Evolutionary conservation across 2,329 filamentous ascomycete species (phyloP), one percentile per base, ranked within the genome.

Genomic region (Lasiodiplodia theobromae): DNA sequence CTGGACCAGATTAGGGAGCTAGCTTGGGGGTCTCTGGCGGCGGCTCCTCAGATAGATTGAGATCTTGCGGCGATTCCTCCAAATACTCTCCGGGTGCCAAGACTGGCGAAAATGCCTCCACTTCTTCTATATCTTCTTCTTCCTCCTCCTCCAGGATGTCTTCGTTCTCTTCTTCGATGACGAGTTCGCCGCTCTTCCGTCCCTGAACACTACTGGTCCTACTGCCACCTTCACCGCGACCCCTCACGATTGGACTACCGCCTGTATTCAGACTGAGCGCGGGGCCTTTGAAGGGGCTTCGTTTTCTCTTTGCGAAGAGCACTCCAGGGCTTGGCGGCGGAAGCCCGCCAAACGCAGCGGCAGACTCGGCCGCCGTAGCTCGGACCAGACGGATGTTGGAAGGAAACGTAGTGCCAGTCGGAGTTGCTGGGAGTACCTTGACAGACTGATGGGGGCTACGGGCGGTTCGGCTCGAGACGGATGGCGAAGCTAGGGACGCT

Each of bases 391-490:
- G 90, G 69, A 97, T 92, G 72, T 94, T 96, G 64, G 89, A 92
- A 0, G 95, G 94, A 74, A 98, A 97, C 0, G 88, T 83, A 18
- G 85, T 84, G 4, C 72, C 73, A 0, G 91, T 94, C 0, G 95
- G 95, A 0, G 94, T 97, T 0, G 93, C 92, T 1, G 96, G 95
- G 2, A 98, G 88, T n/a, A 98, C 92, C 81, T 98, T 98, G 74
- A 98, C 91, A 0, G 93, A 68, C 72, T 93, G 88, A 77, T 97
- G 94, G 1, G 96, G 95, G 3, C 91, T 94, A 28, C 92, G 89
- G 16, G 87, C 87, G 44, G 86, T 62, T 88, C 91, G 75, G 90
- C 79, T 70, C 69, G 81, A 75, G 18, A 78, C 78, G 16, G 78
- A 78, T 47, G 84, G 84, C 1, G 82, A 84, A 12, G 79, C 79